These are phyloP conservation scores for Pythium aquatile DNA, from an alignment of 352 stramenopile genomes.

Conservation along the genomic window DNA sequence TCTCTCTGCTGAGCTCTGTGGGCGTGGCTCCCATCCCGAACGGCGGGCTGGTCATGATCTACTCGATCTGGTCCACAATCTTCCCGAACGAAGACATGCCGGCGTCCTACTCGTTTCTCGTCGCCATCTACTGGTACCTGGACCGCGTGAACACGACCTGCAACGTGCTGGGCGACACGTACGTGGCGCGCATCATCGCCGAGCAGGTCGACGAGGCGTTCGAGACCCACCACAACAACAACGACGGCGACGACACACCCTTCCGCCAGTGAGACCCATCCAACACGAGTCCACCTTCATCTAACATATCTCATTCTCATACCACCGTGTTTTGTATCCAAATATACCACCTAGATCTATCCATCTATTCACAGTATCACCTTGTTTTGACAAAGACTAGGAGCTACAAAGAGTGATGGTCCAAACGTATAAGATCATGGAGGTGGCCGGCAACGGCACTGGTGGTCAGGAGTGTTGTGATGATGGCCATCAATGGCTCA, in stretches of 20 bases:
- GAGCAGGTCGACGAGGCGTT: conserved; percentile 71
- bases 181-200: conserved; percentile 74
- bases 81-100: conserved; percentile 55
- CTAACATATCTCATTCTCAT: conserved; percentile 1
- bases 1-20: conserved; percentile 62
- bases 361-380: background rate
- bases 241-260: background rate
- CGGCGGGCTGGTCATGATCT: conserved; percentile 67
- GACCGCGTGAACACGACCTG: conserved; percentile 68
- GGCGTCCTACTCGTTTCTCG: conserved; percentile 64
- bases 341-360: background rate
- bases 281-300: conserved; percentile 1
- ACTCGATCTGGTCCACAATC: conserved; percentile 74
- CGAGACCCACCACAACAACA: conserved; percentile 20
- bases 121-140: conserved; percentile 73
- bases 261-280: background rate
- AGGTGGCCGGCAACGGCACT: background rate
- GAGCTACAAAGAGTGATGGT: conserved; percentile 15
- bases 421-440: conserved; percentile 10
- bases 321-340: background rate
- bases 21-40: conserved; percentile 67
- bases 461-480: background rate
- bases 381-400: conserved; percentile 12
- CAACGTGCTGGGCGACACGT: conserved; percentile 69
- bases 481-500: background rate